Evolutionary conservation across 2,329 filamentous ascomycete genomes (phyloP).

Genomic region (Bipolaris victoriae): DNA sequence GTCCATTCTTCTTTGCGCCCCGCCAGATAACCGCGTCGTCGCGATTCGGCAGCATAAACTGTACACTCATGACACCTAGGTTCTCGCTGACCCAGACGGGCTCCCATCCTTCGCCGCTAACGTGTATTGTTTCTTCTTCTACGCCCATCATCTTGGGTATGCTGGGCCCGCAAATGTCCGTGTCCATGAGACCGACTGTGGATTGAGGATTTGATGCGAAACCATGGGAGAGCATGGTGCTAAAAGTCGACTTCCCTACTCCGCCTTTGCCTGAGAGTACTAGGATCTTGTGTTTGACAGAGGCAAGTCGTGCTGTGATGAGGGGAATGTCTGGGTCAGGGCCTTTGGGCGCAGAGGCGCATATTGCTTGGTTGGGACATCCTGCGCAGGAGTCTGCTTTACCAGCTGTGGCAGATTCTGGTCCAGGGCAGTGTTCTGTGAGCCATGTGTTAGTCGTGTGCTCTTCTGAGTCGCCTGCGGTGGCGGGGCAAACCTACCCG

Average conservation of each 20-base stretch:
- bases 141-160: conserved; percentile 99
- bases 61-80: conserved; percentile 93
- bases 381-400: conserved; percentile 84
- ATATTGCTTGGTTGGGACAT: conserved; percentile 95
- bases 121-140: conserved; percentile 89
- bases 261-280: conserved; percentile 94
- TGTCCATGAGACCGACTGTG: conserved; percentile 94
- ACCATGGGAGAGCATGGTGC: conserved; percentile 83
- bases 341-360: conserved; percentile 90
- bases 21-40: conserved; percentile 98
- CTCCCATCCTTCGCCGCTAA: conserved; percentile 87
- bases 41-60: conserved; percentile 94
- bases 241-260: conserved; percentile 95
- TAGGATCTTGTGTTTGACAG: conserved; percentile 89
- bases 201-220: conserved; percentile 81
- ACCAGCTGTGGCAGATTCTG: conserved; percentile 73
- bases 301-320: conserved; percentile 81
- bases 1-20: conserved; percentile 95
- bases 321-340: conserved; percentile 92
- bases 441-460: conserved; percentile 3
- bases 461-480: conserved; percentile 49
- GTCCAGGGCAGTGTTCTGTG: conserved; percentile 88
- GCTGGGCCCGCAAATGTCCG: conserved; percentile 93
- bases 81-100: conserved; percentile 97
- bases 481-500: conserved; percentile 57